These are phyloP conservation scores for Aspergillus bombycis DNA, from an alignment of 2,329 filamentous ascomycete species.

Conservation along the genomic window DNA sequence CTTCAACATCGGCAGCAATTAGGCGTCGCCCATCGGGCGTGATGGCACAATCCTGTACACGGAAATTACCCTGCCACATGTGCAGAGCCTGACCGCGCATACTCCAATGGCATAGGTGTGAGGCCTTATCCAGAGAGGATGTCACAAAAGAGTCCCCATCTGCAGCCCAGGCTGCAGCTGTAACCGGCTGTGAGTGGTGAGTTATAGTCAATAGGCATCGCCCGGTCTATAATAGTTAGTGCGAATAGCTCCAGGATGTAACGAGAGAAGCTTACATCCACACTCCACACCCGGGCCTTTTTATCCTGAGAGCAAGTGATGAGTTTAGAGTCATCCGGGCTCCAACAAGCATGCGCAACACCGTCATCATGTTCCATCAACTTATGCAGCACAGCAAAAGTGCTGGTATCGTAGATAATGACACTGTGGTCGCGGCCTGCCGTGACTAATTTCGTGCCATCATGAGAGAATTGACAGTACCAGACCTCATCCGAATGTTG, in stretches of 20 bases:
- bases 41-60: constrained; percentile 83
- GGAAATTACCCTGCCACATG: constrained; percentile 70
- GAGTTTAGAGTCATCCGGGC: constrained; percentile 83
- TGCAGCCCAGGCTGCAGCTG: constrained; percentile 84
- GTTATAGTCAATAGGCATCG: constrained; percentile 65
- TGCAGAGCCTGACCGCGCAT: constrained; percentile 63
- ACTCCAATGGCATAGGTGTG: constrained; percentile 72
- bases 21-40: constrained; percentile 79
- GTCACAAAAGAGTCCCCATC: constrained; percentile 79
- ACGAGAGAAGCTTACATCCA: constrained; percentile 56
- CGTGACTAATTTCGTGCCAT: constrained; percentile 80
- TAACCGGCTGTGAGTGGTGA: constrained; percentile 81
- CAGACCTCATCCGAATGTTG: constrained; percentile 84
- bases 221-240: constrained; percentile 58
- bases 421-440: constrained; percentile 76
- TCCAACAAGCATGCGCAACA: constrained; percentile 85
- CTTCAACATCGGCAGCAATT: constrained; percentile 73
- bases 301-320: constrained; percentile 80
- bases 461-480: constrained; percentile 87
- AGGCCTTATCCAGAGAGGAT: constrained; percentile 70
- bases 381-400: constrained; percentile 66
- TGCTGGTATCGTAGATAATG: constrained; percentile 77
- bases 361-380: constrained; percentile 69
- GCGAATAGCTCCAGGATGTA: not conserved
- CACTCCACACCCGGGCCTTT: constrained; percentile 75